Evolutionary conservation across 768 basidiomycete species (phyloP).

Genomic region (Rubroboletus pulcherrimus): DNA sequence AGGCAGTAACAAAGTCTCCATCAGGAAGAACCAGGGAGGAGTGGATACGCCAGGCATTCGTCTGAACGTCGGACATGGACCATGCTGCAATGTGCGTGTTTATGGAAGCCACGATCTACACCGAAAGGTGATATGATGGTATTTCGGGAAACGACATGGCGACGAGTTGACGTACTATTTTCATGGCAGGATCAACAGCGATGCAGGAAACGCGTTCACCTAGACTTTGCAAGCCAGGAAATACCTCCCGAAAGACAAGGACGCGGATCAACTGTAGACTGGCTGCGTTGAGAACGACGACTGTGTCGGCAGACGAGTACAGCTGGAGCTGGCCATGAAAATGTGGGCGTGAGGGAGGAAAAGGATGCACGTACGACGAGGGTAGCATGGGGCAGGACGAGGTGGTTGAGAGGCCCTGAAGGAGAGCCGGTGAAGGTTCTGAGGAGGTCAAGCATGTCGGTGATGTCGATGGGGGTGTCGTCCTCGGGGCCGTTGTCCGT

Average conservation of each 20-base stretch:
- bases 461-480: background rate
- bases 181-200: conserved; percentile 74
- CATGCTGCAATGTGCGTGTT: conserved; percentile 69
- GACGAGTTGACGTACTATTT: conserved; percentile 54
- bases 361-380: conserved; percentile 50
- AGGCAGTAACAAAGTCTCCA: conserved; percentile 49
- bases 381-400: conserved; percentile 50
- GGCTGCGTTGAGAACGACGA: conserved; percentile 71
- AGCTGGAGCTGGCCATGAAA: conserved; percentile 42
- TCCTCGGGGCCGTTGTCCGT: background rate
- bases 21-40: conserved; percentile 71
- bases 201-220: conserved; percentile 53
- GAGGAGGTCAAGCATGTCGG: conserved; percentile 46
- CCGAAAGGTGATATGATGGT: conserved; percentile 1
- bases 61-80: conserved; percentile 65
- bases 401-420: conserved; percentile 49
- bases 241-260: conserved; percentile 78
- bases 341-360: background rate
- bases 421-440: conserved; percentile 51
- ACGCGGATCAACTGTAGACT: conserved; percentile 62
- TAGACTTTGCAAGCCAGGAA: conserved; percentile 52
- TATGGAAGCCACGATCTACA: conserved; percentile 71
- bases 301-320: conserved; percentile 66
- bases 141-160: conserved; percentile 6
- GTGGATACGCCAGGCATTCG: conserved; percentile 73